Conservation (phyloP, 345 rosid species). For the Ricinus communis region DNA sequence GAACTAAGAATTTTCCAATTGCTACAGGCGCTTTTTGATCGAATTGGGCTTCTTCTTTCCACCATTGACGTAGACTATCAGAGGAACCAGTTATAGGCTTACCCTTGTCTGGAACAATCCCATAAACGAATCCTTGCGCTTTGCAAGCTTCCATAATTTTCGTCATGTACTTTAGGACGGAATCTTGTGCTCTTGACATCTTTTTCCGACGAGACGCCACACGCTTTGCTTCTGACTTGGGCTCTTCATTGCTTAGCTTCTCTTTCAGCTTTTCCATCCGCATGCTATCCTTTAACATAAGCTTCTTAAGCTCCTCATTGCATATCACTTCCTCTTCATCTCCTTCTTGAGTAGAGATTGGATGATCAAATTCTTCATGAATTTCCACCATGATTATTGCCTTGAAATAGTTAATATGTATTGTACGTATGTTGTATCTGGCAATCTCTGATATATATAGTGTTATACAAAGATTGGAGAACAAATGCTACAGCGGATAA, state of each 20-base stretch:
- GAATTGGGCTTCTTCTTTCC: slow-evolving; percentile 64
- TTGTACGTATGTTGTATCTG: background rate
- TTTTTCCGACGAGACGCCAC: slow-evolving; percentile 49
- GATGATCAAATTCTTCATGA: background rate
- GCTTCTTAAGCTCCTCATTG: slow-evolving; percentile 59
- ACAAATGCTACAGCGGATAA: too few species aligned
- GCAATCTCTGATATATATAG: background rate
- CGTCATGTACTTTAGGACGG: slow-evolving; percentile 63
- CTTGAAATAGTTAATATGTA: background rate
- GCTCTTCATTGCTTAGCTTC: slow-evolving; percentile 18
- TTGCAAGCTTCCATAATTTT: slow-evolving; percentile 78
- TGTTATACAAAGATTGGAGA: background rate
- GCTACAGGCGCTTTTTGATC: slow-evolving; percentile 49
- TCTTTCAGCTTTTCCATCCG: slow-evolving; percentile 49
- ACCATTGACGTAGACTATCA: slow-evolving; percentile 62
- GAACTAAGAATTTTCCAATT: slow-evolving; percentile 25
- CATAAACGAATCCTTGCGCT: slow-evolving; percentile 62
- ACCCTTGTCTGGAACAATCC: slow-evolving; percentile 68
- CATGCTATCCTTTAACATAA: slow-evolving; percentile 55
- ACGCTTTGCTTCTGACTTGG: slow-evolving; percentile 9
- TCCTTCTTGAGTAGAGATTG: background rate
- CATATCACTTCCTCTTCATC: slow-evolving; percentile 29
- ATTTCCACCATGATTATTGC: slow-evolving; percentile 5
- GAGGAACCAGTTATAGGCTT: slow-evolving; percentile 73
- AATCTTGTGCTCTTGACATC: slow-evolving; percentile 62